Evolutionary conservation across 164 flowering plant species (phyloP), one percentile per base, ranked within the genome.

Genomic region (Akebia trifoliata): DNA sequence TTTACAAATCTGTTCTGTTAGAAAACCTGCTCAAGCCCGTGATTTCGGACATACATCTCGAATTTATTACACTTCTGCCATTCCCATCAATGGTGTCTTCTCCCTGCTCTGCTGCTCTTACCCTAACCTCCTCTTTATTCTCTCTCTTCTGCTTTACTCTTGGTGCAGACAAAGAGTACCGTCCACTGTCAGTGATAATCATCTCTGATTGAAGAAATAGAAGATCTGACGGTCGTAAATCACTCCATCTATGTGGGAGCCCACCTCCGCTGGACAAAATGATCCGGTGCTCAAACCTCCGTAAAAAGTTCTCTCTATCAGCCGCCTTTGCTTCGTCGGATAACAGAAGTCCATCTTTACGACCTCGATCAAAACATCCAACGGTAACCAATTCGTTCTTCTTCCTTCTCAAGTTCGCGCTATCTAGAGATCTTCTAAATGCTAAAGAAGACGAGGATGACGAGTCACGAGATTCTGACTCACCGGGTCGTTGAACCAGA

Each of bases 21-120:
- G 66, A 32, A 44, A 68, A 75, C 78, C 97, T 80, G 40, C 77
- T 79, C 39, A 81, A 11, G 14, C 92, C 85, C 51, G 85, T 83
- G 70, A 86, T 82, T 69, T 91, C 98, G 50, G 96, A 91, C 78
- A 86, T 79, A 60, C 87, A 70, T 77, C 96, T 79, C 57, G 48
- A 32, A 51, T 76, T 84, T 36, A 77, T 84, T 80, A 80, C 87
- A 39, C 54, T 64, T 38, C 80, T 81, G 76, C 84, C 90, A 74
- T 56, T 56, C 20, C 52, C 54, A 29, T 72, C 62, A n/a, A 15
- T 56, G 32, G 15, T 42, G 18, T 22, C 58, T 0, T 11, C 63
- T 25, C 20, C 42, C n/a, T 28, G 54, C 0, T 6, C 63, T 18
- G 25, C 50, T 29, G 10, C 35, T 15, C 55, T 38, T n/a, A n/a